Evolutionary conservation across 768 basidiomycete genomes (phyloP).

Genomic region (Hydnomerulius pinastri): DNA sequence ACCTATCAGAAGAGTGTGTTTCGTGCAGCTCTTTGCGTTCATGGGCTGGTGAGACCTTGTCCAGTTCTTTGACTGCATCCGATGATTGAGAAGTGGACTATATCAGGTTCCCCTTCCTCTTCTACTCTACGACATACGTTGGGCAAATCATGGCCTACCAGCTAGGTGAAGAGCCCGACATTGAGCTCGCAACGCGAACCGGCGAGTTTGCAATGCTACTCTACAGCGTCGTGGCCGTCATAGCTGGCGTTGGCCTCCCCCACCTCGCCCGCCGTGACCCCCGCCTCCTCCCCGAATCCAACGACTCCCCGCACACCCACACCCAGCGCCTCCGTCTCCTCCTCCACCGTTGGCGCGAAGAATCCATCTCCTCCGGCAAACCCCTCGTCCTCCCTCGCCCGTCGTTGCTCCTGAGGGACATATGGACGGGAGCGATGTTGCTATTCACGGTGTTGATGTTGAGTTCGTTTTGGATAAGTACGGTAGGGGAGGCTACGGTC

Average conservation of each 20-base stretch:
- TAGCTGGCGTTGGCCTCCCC: slow-evolving; percentile 80
- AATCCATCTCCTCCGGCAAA: slow-evolving; percentile 74
- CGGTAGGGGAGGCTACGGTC: slow-evolving; percentile 73
- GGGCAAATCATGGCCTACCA: slow-evolving; percentile 93
- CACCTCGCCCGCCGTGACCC: slow-evolving; percentile 80
- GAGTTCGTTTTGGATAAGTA: slow-evolving; percentile 85
- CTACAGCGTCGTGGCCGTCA: slow-evolving; percentile 88
- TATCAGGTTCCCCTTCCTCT: slow-evolving; percentile 89
- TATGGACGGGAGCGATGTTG: slow-evolving; percentile 87
- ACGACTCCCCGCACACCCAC: slow-evolving; percentile 73
- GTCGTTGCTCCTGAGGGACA: slow-evolving; percentile 90
- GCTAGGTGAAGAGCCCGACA: slow-evolving; percentile 68
- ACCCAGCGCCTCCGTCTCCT: slow-evolving; percentile 65
- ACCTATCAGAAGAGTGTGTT: slow-evolving; percentile 86
- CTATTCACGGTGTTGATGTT: slow-evolving; percentile 79
- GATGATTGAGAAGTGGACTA: slow-evolving; percentile 8
- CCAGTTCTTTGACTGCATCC: background rate
- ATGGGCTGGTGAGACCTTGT: slow-evolving; percentile 78
- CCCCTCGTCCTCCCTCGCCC: slow-evolving; percentile 80
- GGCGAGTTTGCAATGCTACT: slow-evolving; percentile 90
- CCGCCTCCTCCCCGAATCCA: slow-evolving; percentile 70
- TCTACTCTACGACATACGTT: slow-evolving; percentile 92
- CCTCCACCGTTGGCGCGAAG: slow-evolving; percentile 82
- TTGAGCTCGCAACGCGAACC: slow-evolving; percentile 79
- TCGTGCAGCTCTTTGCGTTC: slow-evolving; percentile 93